Evolutionary conservation across 441 rosid genomes (phyloP).

Genomic region (Theobroma grandiflorum): DNA sequence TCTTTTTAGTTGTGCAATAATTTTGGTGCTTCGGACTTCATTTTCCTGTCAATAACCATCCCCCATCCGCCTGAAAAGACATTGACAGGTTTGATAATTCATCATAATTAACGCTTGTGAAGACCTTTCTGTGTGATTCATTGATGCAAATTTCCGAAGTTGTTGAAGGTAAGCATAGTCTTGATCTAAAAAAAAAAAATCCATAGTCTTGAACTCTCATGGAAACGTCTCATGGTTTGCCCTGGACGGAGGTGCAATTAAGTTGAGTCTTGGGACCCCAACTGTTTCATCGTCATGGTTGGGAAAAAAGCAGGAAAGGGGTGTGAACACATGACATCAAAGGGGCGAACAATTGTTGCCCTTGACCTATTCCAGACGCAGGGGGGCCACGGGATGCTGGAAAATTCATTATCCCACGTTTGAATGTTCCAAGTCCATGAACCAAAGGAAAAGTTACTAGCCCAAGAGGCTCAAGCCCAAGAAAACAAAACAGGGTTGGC

Average conservation of each 20-base stretch:
- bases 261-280: not conserved
- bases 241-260: slow-evolving; percentile 1
- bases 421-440: not conserved
- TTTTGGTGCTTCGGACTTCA: slow-evolving; percentile 4
- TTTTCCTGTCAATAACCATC: not conserved
- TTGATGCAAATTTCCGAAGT: not conserved
- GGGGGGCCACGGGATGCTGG: not conserved
- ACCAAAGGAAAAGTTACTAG: not conserved
- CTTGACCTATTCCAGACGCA: not conserved
- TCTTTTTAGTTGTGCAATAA: slow-evolving; percentile 23
- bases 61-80: not conserved
- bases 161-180: not conserved
- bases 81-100: not conserved
- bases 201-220: not conserved
- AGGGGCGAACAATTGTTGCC: not conserved
- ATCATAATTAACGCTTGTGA: not conserved
- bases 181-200: too few relatives aligned
- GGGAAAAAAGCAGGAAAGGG: not conserved
- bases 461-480: slow-evolving; percentile 9
- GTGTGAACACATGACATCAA: not conserved
- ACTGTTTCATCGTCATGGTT: not conserved
- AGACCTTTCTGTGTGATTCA: not conserved
- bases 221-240: not conserved
- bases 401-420: slow-evolving; percentile 21
- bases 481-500: not conserved